phyloP scores from a whole-genome alignment of 1,139 yeast species.

The Zygotorulaspora mrakii region DNA sequence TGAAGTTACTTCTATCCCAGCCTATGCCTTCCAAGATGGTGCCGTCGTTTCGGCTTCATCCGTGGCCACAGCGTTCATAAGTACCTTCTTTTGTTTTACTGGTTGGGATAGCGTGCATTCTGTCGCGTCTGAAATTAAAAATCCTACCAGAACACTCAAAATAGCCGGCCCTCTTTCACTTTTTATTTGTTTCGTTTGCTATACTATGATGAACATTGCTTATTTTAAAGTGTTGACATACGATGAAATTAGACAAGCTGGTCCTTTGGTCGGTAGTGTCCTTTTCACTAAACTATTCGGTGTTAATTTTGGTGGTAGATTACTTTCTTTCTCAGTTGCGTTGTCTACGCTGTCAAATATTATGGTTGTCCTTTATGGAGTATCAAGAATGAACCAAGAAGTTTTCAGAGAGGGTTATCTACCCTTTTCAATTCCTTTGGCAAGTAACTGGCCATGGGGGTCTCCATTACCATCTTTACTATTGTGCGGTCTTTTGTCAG shows the following conservation, averaged over 20 bases:
- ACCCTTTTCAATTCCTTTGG: conserved; percentile 51
- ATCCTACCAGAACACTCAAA: conserved; percentile 54
- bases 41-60: conserved; percentile 42
- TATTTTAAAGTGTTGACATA: conserved; percentile 53
- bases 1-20: conserved; percentile 9
- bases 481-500: conserved; percentile 36
- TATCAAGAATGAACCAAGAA: conserved; percentile 61
- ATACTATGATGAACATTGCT: conserved; percentile 52
- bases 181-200: conserved; percentile 47
- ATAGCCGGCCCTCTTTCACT: conserved; percentile 61
- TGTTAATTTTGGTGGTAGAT: conserved; percentile 46
- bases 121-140: conserved; percentile 56
- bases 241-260: conserved; percentile 51
- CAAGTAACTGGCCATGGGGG: conserved; percentile 54
- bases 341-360: conserved; percentile 60
- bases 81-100: conserved; percentile 56
- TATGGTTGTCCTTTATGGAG: conserved; percentile 56
- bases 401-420: conserved; percentile 60
- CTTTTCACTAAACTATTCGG: conserved; percentile 58
- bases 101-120: conserved; percentile 68
- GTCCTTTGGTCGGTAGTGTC: conserved; percentile 56
- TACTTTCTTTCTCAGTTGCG: conserved; percentile 55
- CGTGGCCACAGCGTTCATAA: conserved; percentile 53
- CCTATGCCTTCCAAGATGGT: conserved; percentile 28
- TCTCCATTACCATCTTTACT: conserved; percentile 52